Evolutionary conservation across 2,329 filamentous ascomycete genomes (phyloP).

Genomic region (Ascochyta clinopodiicola): DNA sequence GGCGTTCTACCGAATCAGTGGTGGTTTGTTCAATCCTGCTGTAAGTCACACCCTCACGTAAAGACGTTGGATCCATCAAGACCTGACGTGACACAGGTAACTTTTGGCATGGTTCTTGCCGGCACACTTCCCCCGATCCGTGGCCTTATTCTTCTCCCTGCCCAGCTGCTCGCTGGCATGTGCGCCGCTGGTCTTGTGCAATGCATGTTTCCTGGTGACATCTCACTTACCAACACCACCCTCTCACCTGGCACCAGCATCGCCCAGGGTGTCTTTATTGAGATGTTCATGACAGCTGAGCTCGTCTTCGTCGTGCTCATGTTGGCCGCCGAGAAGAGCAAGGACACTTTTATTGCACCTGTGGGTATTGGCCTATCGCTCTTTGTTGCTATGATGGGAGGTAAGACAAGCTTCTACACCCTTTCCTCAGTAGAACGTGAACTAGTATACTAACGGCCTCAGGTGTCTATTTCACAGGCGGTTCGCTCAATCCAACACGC

Average conservation of each 20-base stretch:
- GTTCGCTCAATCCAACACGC: slow-evolving; percentile 53
- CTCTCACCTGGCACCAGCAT: slow-evolving; percentile 25
- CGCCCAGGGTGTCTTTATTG: slow-evolving; percentile 28
- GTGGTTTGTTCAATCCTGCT: slow-evolving; percentile 25
- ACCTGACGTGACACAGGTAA: slow-evolving; percentile 20
- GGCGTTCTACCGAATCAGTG: slow-evolving; percentile 42
- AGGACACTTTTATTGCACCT: slow-evolving; percentile 33
- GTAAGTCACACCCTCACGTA: slow-evolving; percentile 18
- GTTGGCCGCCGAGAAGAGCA: slow-evolving; percentile 41
- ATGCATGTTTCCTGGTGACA: slow-evolving; percentile 32
- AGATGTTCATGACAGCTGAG: slow-evolving; percentile 33
- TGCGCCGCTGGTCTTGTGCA: slow-evolving; percentile 32
- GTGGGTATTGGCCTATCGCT: slow-evolving; percentile 30
- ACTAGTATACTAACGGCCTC: neutral
- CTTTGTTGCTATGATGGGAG: slow-evolving; percentile 39
- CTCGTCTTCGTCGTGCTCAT: slow-evolving; percentile 36
- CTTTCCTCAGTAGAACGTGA: neutral
- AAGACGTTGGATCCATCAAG: too few species aligned
- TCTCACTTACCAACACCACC: slow-evolving; percentile 30
- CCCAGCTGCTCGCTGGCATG: slow-evolving; percentile 34
- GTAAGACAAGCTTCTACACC: slow-evolving; percentile 10
- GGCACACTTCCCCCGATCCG: slow-evolving; percentile 25
- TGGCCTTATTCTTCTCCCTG: slow-evolving; percentile 27
- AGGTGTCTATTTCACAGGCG: slow-evolving; percentile 51
- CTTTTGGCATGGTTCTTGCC: slow-evolving; percentile 32